Base-by-base conservation (phyloP, 768 basidiomycete genomes). In the Tylopilus subfusipes region DNA sequence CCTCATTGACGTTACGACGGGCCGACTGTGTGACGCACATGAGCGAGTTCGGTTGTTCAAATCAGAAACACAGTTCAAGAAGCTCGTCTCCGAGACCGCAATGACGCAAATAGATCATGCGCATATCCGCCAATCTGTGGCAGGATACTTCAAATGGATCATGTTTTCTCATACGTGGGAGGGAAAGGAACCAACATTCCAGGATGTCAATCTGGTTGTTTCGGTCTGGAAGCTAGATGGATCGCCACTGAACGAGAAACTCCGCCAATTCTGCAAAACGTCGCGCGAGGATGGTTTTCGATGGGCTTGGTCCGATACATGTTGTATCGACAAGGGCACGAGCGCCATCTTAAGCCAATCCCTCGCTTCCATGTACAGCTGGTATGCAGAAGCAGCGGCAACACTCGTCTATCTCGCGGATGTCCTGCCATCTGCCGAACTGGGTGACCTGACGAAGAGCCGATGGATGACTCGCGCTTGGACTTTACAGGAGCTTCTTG, bases 401-500 rank as follows among this genome's bases (percentile, higher is more conserved):
- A 36, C 47, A 8, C 24, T 48, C 2, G 34, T 36, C 2, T 36
- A 36, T 36, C 45, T 33, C 6, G 30, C 19, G 10, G 45, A 47
- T 24, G 13, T 47, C 11, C 12, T 14, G 0, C 11, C 30, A 3
- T 45, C 44, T 13, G 44, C 45, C 4, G 30, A 47, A 24, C 30
- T 18, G 3, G 45, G 31, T 16, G 45, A 2, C 31, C 31, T 47
- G 5, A 33, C 21, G 7, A n/a, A n/a, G 29, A 45, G 44, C 29
- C n/a, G 44, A 45, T 45, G 29, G 44, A 45, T 45, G 44, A 21
- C 18, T 13, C 33, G 47, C 11, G 47, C 47, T 6, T 48, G 47
- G 47, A 25, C 47, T n/a, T 12, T 36, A n/a, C 24, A 36, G 18
- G 47, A 48, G 12, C 47, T 57, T 8, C 55, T 61, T 13, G 44